Base-by-base conservation (phyloP, 2,329 filamentous ascomycete species). In the Aspergillus niger region DNA sequence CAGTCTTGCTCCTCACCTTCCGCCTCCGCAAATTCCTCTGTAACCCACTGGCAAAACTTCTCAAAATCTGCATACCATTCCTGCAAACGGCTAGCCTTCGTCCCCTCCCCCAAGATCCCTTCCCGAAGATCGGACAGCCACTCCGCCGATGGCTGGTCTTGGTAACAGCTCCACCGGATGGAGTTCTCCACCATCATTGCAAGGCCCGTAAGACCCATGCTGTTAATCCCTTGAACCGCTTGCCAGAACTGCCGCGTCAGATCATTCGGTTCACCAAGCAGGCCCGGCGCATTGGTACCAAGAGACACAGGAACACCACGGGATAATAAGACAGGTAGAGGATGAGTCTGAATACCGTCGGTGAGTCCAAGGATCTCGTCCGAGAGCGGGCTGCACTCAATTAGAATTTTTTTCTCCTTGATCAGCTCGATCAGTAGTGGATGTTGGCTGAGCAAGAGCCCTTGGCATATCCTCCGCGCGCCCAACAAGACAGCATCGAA, bases 191-290 rank as follows among this genome's bases (percentile, higher is more conserved):
- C 94, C 68, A 99, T 82, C 59, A 89, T 90, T 0, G 90, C 94
- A 55, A 98, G 78, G 0, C 93, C 94, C 10, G 91, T 92, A 2
- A 98, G 82, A 0, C 93, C 95, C 13, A 97, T 84, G 71, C 96
- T 97, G 61, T 96, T 89, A 86, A 93, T 95, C 0, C 91, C 93
- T 76, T 97, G 92, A 20, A 97, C 80, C 1, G 91, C 90, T 76
- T 96, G 92, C 91, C 92, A 97, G 76, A 96, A 97, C 77, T 97
- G 92, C 76, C 96, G 91, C 1, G 90, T 94, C 83, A 95, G 88
- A 38, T 91, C 92, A 88, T 39, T 91, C 92, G 26, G 88, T 89
- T 6, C 91, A 8, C 93, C 93, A 5, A 97, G 82, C 70, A 97
- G 91, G 1, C 90, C 91, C 1, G 92, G 93, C 72, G 97, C 92